Evolutionary conservation across 257 asterid genomes (phyloP).

Genomic region (Solanum bukasovii): DNA sequence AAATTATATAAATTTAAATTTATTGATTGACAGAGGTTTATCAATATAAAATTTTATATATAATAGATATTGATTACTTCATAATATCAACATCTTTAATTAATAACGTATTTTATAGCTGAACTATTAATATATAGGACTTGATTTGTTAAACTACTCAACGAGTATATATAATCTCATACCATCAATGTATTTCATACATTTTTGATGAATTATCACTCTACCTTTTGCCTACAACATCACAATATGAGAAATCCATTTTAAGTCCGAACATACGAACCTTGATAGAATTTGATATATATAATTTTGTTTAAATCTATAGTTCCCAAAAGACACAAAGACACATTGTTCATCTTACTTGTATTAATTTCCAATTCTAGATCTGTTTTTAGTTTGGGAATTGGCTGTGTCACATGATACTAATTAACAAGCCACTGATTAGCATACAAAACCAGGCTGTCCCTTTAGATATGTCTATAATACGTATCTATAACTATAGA

Average conservation of each 20-base stretch:
- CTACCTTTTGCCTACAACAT: rapidly evolving
- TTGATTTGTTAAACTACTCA: no score
- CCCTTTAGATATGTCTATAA: background rate
- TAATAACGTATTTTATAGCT: no score
- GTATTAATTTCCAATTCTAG: background rate
- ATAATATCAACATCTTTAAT: no score
- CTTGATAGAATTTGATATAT: no score
- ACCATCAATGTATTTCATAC: no score
- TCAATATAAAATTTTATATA: no score
- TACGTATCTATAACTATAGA: background rate
- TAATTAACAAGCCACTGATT: background rate
- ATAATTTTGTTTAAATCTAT: background rate
- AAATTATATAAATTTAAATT: no score
- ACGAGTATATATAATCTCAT: background rate
- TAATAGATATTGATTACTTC: no score
- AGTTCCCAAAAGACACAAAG: background rate
- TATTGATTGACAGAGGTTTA: no score
- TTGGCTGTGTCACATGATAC: background rate
- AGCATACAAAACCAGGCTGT: background rate
- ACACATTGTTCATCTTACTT: background rate
- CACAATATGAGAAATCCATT: rapidly evolving
- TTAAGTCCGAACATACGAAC: no score
- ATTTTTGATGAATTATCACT: no score
- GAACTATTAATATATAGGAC: no score
- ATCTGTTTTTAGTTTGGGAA: background rate